A percentile compares a stretch with the other conserved stretches of the same genome.
Evolutionary conservation across 1,139 yeast genomes (phyloP).

Genomic region (Kodamaea sp.): DNA sequence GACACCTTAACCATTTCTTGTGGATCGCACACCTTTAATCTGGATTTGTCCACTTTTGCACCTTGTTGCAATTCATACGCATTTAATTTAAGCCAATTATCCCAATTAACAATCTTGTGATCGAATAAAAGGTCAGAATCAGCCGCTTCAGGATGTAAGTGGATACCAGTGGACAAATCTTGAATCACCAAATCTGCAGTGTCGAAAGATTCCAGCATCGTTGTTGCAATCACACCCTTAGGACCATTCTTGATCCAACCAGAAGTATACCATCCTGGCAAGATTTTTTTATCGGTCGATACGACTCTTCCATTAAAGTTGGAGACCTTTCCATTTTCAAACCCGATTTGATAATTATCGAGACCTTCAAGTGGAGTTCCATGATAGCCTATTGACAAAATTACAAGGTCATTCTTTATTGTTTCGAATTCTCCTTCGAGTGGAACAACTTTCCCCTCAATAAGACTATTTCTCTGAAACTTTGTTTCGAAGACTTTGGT

Average conservation of each 20-base stretch:
- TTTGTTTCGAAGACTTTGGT: conserved; percentile 37
- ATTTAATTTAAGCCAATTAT: conserved; percentile 66
- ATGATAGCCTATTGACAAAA: conserved; percentile 81
- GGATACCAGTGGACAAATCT: conserved; percentile 44
- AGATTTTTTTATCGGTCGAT: conserved; percentile 18
- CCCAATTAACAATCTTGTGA: conserved; percentile 51
- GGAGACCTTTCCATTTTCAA: conserved; percentile 58
- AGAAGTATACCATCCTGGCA: conserved; percentile 62
- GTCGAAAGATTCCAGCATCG: conserved; percentile 81
- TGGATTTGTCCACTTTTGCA: conserved; percentile 41
- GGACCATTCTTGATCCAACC: conserved; percentile 96
- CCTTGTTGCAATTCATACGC: conserved; percentile 52
- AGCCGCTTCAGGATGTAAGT: conserved; percentile 24
- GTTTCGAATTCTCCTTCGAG: conserved; percentile 38
- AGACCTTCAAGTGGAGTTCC: conserved; percentile 64
- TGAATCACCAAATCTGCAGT: conserved; percentile 64
- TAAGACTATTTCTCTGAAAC: conserved; percentile 46
- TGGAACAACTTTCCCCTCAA: conserved; percentile 33
- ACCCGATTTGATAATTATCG: conserved; percentile 49
- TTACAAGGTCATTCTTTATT: conserved; percentile 61
- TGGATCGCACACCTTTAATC: conserved; percentile 54
- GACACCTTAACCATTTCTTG: conserved; percentile 43
- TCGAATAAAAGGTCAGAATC: neutral
- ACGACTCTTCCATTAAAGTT: conserved; percentile 61
- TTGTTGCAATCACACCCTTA: conserved; percentile 85